Evolutionary conservation across 768 basidiomycete genomes (phyloP).

Genomic region (Trametes cubensis): DNA sequence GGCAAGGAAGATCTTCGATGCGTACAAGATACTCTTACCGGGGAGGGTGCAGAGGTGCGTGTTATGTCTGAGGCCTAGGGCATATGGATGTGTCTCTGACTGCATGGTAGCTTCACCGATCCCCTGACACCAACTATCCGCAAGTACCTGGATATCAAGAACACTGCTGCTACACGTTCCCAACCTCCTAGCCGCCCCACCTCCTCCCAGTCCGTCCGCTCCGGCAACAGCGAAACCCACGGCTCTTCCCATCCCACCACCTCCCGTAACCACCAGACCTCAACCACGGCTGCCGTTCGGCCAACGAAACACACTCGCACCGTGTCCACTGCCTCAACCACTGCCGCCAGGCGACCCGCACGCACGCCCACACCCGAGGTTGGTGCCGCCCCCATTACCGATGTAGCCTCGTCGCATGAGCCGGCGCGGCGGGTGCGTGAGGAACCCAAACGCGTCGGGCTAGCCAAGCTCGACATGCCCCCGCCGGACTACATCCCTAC

Average conservation of each 20-base stretch:
- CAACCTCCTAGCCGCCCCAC: slow-evolving; percentile 33
- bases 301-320: slow-evolving; percentile 16
- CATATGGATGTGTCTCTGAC: slow-evolving; percentile 12
- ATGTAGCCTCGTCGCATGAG: neutral
- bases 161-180: slow-evolving; percentile 23
- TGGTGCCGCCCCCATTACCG: neutral
- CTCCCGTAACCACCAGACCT: neutral
- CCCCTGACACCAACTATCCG: slow-evolving; percentile 77
- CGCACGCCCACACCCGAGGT: slow-evolving; percentile 14
- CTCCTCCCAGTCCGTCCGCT: slow-evolving; percentile 30
- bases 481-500: slow-evolving; percentile 27
- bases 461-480: slow-evolving; percentile 25
- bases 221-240: slow-evolving; percentile 9
- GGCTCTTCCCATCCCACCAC: slow-evolving; percentile 13
- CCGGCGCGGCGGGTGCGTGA: slow-evolving; percentile 16
- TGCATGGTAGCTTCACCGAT: slow-evolving; percentile 57
- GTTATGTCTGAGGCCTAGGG: neutral
- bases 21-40: slow-evolving; percentile 73
- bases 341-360: neutral
- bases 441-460: slow-evolving; percentile 7
- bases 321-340: slow-evolving; percentile 13
- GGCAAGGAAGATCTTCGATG: slow-evolving; percentile 72
- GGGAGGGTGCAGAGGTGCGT: slow-evolving; percentile 65
- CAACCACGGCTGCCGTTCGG: slow-evolving; percentile 1
- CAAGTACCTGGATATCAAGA: slow-evolving; percentile 67